Conservation (phyloP, 2,329 filamentous ascomycete species). For the Cordyceps javanica region DNA sequence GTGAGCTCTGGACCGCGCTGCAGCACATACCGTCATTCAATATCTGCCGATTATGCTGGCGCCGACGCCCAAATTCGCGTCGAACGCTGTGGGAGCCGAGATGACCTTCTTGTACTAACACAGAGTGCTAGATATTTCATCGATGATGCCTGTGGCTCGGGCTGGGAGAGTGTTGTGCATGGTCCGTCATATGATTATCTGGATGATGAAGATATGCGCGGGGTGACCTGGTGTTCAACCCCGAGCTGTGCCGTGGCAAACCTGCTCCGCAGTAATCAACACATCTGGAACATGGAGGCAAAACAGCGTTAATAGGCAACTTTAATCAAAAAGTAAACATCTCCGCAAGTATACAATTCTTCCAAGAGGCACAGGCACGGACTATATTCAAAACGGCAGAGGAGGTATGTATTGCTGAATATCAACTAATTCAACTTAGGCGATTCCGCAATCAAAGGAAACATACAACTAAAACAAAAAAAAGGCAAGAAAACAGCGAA, state of each 20-base stretch:
- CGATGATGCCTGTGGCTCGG: neutral
- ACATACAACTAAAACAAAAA: too few species aligned
- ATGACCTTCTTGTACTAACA: neutral
- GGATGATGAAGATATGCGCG: neutral
- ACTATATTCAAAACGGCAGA: neutral
- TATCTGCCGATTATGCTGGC: neutral
- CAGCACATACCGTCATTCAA: neutral
- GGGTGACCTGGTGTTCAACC: neutral
- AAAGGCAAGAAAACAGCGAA: conserved; percentile 19
- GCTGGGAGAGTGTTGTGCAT: neutral
- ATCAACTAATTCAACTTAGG: conserved; percentile 9
- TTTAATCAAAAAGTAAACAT: too few species aligned
- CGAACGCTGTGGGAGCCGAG: neutral
- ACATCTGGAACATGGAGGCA: neutral
- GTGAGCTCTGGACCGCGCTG: neutral
- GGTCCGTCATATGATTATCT: neutral
- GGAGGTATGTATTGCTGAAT: neutral
- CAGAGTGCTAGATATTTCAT: neutral
- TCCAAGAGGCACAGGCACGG: too few species aligned
- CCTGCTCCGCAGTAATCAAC: neutral
- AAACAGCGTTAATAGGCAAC: too few species aligned
- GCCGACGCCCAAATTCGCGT: neutral
- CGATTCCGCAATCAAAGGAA: conserved; percentile 15
- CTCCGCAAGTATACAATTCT: too few species aligned
- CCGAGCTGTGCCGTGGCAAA: neutral